Evolutionary conservation across 1,284 basidiomycete species (phyloP), one percentile per base, ranked within the genome.

Genomic region (Grifola frondosa): DNA sequence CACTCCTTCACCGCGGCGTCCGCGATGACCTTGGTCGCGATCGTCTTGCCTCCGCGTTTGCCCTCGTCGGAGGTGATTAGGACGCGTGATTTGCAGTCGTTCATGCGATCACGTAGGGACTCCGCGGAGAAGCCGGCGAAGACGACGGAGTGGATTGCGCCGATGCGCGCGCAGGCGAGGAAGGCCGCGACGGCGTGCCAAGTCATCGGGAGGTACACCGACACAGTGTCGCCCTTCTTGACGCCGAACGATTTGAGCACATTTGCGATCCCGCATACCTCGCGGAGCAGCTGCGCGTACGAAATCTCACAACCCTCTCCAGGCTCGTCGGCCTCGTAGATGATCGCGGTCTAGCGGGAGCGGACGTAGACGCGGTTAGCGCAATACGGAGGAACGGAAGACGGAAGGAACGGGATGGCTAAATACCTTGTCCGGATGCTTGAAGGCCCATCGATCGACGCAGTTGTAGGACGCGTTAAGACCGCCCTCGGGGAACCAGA

Each of bases 121-220:
- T 98, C 97, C n/a, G 95, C 85, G 8, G 88, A 93, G 77, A 99
- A 99, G 12, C 97, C 96, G 37, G 96, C 96, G 60, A 99, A 99
- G 52, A 99, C 87, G 61, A 98, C 96, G n/a, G 93, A 97, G 74
- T 99, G 97, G 42, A 99, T 77, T 20, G 97, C 96, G 40, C 96
- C 97, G 59, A 99, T 91, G 57, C 96, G 88, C 6, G 96, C 95
- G 67, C 95, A 98, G 16, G 96, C 96, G 40, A 99, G 85, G 81
- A 99, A 94, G 23, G 95, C 88, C 26, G 92, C 93, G 40, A 88
- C 91, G 15, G 96, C 88, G 59, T 98, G 89, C 91, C 91, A 95
- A 31, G 85, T 84, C 87, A 89, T 91, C 37, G 88, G 88, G 22
- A 89, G 74, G 64, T 98, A 98, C 52, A 98, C 75, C 17, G 88